Evolutionary conservation across 192 early-diverging fungal genomes (phyloP).

Genomic region (Martensiomyces pterosporus): DNA sequence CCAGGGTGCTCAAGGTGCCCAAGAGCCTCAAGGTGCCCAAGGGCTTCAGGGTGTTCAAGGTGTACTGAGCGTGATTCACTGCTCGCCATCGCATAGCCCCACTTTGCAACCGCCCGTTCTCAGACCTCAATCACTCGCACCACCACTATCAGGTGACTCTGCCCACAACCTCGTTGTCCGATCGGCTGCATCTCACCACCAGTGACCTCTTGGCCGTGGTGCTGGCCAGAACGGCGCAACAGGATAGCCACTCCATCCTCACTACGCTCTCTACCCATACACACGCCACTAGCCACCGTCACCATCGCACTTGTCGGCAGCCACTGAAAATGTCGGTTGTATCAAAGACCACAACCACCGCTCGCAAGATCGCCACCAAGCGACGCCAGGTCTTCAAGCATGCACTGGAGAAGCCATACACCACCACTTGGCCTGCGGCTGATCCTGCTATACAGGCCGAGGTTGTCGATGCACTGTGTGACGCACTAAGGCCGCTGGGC

Average conservation of each 20-base stretch:
- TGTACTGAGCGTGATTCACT: no score
- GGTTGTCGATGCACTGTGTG: conserved; percentile 22
- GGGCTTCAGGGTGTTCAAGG: no score
- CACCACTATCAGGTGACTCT: background rate
- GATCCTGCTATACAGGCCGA: conserved; percentile 6
- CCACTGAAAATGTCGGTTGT: conserved; percentile 11
- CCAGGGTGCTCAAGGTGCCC: no score
- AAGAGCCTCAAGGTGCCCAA: no score
- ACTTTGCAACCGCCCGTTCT: no score
- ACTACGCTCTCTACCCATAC: no score
- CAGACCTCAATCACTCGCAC: no score
- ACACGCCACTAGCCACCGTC: no score
- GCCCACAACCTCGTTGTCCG: background rate
- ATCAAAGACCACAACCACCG: conserved; percentile 8
- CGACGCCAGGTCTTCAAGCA: conserved; percentile 43
- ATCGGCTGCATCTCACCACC: background rate
- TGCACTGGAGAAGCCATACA: conserved; percentile 36
- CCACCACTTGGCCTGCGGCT: conserved; percentile 29
- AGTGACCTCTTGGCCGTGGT: background rate
- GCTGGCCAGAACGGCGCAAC: no score
- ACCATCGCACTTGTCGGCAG: background rate
- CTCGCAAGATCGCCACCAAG: conserved; percentile 17
- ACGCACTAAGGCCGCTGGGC: conserved; percentile 21
- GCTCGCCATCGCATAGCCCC: no score
- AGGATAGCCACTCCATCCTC: background rate